Evolutionary conservation across 164 flowering plant species (phyloP).

Genomic region (Houttuynia cordata): DNA sequence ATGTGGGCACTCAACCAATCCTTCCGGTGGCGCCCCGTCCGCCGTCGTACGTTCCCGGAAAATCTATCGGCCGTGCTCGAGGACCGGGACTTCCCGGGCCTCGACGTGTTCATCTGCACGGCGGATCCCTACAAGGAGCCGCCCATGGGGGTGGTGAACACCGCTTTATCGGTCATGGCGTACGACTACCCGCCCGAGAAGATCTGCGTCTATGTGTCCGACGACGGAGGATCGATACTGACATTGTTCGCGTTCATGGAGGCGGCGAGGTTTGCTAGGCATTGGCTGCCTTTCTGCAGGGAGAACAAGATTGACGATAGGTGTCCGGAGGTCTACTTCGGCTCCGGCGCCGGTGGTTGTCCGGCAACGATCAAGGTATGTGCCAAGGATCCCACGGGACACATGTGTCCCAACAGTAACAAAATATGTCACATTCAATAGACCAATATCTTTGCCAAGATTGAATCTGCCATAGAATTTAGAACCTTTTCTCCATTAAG

Average conservation of each 20-base stretch:
- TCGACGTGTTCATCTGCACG: slow-evolving; percentile 27
- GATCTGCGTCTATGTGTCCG: slow-evolving; percentile 22
- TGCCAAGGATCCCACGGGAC: not conserved
- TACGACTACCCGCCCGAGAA: slow-evolving; percentile 20
- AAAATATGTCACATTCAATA: no score
- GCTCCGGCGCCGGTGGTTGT: not conserved
- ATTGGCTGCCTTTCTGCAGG: slow-evolving; percentile 23
- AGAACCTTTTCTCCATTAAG: no score
- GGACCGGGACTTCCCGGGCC: slow-evolving; percentile 8
- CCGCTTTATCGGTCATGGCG: slow-evolving; percentile 21
- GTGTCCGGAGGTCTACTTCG: slow-evolving; percentile 19
- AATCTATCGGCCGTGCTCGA: slow-evolving; percentile 8
- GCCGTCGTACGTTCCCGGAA: slow-evolving; percentile 11
- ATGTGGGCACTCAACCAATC: slow-evolving; percentile 12
- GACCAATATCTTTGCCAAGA: no score
- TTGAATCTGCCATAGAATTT: no score
- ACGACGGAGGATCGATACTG: slow-evolving; percentile 22
- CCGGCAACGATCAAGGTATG: slow-evolving; percentile 12
- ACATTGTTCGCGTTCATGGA: slow-evolving; percentile 26
- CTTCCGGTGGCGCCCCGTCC: slow-evolving; percentile 15
- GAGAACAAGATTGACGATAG: slow-evolving; percentile 7
- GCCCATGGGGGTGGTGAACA: slow-evolving; percentile 14
- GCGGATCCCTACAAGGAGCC: slow-evolving; percentile 29
- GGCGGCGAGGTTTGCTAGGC: slow-evolving; percentile 14
- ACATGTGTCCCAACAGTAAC: no score